A percentile compares a stretch with the other conserved stretches of the same genome.
Conservation (phyloP, 768 basidiomycete species). For the Saitozyma sp. region DNA sequence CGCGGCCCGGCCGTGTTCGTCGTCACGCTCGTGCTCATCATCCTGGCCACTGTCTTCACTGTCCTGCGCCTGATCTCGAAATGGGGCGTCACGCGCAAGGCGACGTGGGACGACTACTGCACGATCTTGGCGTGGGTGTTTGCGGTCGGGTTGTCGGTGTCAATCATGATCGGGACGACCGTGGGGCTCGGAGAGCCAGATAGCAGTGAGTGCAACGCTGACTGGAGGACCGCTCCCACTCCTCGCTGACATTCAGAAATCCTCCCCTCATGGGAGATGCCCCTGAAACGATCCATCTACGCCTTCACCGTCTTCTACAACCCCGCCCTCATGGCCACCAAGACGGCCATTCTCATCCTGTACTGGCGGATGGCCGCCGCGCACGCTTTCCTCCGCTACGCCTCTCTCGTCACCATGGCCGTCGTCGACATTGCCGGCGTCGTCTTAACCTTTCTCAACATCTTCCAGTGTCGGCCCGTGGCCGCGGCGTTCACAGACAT, state of each 20-base stretch:
- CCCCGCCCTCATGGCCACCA: constrained; percentile 48
- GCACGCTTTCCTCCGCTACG: constrained; percentile 39
- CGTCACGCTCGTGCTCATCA: constrained; percentile 36
- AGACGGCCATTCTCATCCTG: constrained; percentile 46
- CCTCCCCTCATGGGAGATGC: constrained; percentile 7
- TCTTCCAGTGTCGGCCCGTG: constrained; percentile 49
- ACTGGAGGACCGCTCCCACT: background rate
- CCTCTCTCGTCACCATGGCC: constrained; percentile 31
- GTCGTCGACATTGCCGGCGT: constrained; percentile 44
- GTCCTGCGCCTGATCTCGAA: constrained; percentile 41
- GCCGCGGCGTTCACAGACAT: constrained; percentile 29
- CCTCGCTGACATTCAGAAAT: background rate
- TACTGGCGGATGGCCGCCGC: constrained; percentile 45
- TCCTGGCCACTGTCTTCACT: constrained; percentile 41
- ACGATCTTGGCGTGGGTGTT: constrained; percentile 47
- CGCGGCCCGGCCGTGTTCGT: constrained; percentile 39
- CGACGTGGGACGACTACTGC: constrained; percentile 38
- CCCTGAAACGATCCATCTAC: constrained; percentile 27
- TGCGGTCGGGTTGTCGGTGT: constrained; percentile 22
- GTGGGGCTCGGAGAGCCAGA: constrained; percentile 38
- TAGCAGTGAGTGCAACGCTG: constrained; percentile 18
- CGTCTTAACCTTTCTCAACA: constrained; percentile 46
- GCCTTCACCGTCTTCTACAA: constrained; percentile 48
- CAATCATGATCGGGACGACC: constrained; percentile 29
- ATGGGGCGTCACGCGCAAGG: constrained; percentile 27